phyloP scores from a whole-genome alignment of 2,329 filamentous ascomycete genomes.

The Alternaria arborescens region DNA sequence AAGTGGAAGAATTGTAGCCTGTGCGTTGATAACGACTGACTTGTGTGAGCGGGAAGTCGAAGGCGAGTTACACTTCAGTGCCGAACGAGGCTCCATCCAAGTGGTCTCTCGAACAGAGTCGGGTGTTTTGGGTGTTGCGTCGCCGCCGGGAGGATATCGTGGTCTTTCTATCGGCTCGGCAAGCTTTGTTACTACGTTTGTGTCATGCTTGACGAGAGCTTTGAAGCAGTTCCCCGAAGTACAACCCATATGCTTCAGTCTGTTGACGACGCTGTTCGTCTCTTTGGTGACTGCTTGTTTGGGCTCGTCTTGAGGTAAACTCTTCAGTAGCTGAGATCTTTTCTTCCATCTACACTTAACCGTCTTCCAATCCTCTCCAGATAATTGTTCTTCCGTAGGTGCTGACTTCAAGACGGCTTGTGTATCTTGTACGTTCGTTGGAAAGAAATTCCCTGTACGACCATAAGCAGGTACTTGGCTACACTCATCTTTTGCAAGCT shows the following conservation, averaged over 20 bases:
- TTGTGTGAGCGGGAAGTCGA: neutral
- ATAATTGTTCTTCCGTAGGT: neutral
- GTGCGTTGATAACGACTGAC: neutral
- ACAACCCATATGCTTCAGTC: neutral
- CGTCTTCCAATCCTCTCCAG: slow-evolving; percentile 1
- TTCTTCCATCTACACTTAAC: slow-evolving; percentile 2
- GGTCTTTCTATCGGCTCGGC: neutral
- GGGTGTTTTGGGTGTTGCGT: neutral
- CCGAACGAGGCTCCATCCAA: neutral
- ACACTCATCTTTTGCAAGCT: slow-evolving; percentile 11
- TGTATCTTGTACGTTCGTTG: neutral
- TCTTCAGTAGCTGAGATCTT: neutral
- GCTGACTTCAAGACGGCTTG: neutral
- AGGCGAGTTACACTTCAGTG: neutral
- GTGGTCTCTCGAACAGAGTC: neutral
- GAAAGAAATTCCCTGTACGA: neutral
- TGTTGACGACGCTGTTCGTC: neutral
- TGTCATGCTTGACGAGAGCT: neutral
- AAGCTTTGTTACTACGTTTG: neutral
- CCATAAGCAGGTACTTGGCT: slow-evolving; percentile 10
- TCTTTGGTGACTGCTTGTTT: neutral
- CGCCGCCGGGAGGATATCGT: neutral
- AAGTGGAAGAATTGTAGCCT: slow-evolving; percentile 1
- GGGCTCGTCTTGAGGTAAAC: neutral
- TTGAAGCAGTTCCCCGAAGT: neutral